Conservation (phyloP, 306 rosid genomes). For the Medicago truncatula region MtrunA17r5.0-ANR NC_053048.1:43379001-43379500, state of each 20-base stretch:
- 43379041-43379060: slow-evolving; percentile 87
- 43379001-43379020: slow-evolving; percentile 97
- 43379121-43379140: slow-evolving; percentile 99
- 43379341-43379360: too few relatives aligned
- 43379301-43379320: slow-evolving; percentile 25
- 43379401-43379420: too few relatives aligned
- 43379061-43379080: slow-evolving; percentile 82
- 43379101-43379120: slow-evolving; percentile 98
- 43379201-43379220: slow-evolving; percentile 38
- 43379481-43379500: slow-evolving; percentile 9
- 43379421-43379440: slow-evolving; percentile 9
- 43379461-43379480: not conserved
- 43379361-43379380: too few relatives aligned
- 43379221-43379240: slow-evolving; percentile 4
- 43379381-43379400: too few relatives aligned
- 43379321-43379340: slow-evolving; percentile 20
- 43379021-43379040: slow-evolving; percentile 98
- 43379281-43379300: slow-evolving; percentile 19
- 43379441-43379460: slow-evolving; percentile 13
- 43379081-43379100: slow-evolving; percentile 95
- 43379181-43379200: slow-evolving; percentile 77
- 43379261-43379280: slow-evolving; percentile 28
- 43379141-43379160: slow-evolving; percentile 99
- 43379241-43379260: slow-evolving; percentile 8
- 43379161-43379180: slow-evolving; percentile 96